Evolutionary conservation across 441 rosid genomes (phyloP).

Genomic region (Eruca vesicaria): DNA sequence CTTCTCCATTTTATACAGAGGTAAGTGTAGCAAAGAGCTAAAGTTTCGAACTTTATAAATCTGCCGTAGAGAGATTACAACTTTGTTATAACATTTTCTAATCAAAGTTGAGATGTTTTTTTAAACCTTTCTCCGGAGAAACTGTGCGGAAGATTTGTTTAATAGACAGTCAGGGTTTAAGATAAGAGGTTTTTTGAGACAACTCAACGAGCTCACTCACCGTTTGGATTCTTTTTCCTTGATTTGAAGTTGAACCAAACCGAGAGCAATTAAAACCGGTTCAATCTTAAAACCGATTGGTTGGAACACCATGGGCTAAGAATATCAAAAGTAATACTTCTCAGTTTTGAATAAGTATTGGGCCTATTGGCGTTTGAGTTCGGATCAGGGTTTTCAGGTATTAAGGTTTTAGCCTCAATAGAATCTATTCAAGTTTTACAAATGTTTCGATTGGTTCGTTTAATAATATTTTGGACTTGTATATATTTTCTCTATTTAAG

Average conservation of each 20-base stretch:
- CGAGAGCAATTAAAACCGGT: slow-evolving; percentile 4
- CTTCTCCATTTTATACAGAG: neutral
- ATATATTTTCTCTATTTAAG: too few relatives aligned
- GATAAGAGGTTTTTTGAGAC: slow-evolving; percentile 39
- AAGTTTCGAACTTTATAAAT: neutral
- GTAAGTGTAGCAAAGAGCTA: neutral
- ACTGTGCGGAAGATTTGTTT: slow-evolving; percentile 54
- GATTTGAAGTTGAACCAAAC: slow-evolving; percentile 2
- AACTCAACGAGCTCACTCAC: slow-evolving; percentile 32
- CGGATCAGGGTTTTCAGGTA: too few relatives aligned
- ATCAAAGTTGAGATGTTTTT: slow-evolving; percentile 6
- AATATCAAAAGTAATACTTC: too few relatives aligned
- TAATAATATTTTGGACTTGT: too few relatives aligned
- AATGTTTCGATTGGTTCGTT: too few relatives aligned
- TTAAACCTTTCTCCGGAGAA: slow-evolving; percentile 97
- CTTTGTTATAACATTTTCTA: neutral
- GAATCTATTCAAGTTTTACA: too few relatives aligned
- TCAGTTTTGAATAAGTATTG: too few relatives aligned
- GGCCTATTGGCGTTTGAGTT: too few relatives aligned
- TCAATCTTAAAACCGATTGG: neutral
- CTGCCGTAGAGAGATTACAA: neutral
- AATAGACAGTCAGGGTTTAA: slow-evolving; percentile 28
- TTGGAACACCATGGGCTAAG: neutral
- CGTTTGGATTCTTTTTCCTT: too few relatives aligned
- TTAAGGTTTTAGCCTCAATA: too few relatives aligned